Evolutionary conservation across 495 filamentous ascomycete species (phyloP).

Genomic region (Aspergillus hancockii): DNA sequence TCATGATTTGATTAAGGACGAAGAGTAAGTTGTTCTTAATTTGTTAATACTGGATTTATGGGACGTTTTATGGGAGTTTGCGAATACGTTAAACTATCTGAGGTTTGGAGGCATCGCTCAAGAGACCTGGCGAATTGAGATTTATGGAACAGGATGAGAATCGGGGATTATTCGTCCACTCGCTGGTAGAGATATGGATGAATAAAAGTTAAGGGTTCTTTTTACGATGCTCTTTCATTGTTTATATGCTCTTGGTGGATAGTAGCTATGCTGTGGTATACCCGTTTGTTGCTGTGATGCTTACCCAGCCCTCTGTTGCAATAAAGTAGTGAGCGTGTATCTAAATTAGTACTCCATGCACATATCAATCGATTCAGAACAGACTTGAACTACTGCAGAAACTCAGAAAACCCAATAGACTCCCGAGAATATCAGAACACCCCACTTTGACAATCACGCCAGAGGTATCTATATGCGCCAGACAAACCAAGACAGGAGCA

Average conservation of each 20-base stretch:
- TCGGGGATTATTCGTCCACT: no score
- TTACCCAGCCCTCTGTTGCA: no score
- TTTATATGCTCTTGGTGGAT: no score
- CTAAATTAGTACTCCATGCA: no score
- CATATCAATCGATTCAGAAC: neutral
- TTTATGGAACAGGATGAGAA: no score
- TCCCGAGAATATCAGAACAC: neutral
- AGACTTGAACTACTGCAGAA: neutral
- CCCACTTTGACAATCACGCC: neutral
- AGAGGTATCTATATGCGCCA: conserved; percentile 9
- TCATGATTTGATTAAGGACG: neutral
- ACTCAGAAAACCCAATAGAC: neutral
- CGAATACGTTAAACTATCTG: neutral
- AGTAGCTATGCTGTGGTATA: no score
- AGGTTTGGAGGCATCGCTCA: neutral
- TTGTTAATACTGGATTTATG: neutral
- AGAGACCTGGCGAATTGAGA: no score
- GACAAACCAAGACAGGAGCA: conserved; percentile 19
- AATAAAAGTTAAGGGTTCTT: no score
- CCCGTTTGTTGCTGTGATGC: no score
- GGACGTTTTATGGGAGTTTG: neutral
- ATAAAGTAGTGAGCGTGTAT: no score
- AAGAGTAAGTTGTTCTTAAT: neutral
- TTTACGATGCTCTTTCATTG: no score
- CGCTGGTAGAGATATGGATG: no score